Base-by-base conservation (phyloP, 2,329 filamentous ascomycete species). In the Aspergillus hiratsukae region DNA sequence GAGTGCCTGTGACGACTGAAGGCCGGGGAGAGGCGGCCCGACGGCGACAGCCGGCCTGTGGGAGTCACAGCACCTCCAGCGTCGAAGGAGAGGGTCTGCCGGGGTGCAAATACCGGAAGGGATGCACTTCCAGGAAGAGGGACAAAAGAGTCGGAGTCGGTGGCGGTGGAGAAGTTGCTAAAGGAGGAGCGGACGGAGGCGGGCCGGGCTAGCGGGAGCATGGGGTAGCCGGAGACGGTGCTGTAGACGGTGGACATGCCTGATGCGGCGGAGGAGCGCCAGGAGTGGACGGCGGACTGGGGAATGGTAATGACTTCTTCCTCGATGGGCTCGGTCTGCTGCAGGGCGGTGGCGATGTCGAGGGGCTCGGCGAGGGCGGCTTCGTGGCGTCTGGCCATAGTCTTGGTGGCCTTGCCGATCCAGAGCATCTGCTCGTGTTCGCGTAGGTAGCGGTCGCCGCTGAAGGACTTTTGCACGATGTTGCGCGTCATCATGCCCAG, bases 361-460 rank as follows among this genome's bases (percentile, higher is more conserved):
- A 59, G 50, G 1, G 67, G 65, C 21, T 69, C 68, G 21, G 59
- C 61, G 21, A 61, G 54, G 31, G 14, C 31, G 1, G 5, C 14
- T 14, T 64, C 59, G 11, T 60, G 28, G 3, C 69, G 64, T 27
- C 53, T 67, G 29, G 66, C 63, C 67, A 73, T 73, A 45, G 67
- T 61, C 53, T 71, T 74, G 9, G 64, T 62, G 3, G 68, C 66
- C 60, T 76, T 76, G 51, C 73, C 73, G 40, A 76, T 71, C 81
- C 81, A 83, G 56, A 82, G 78, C 79, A 81, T 83, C 63, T 86
- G 83, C 65, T 85, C 83, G 66, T 85, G 83, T 66, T 85, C 83
- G 40, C 84, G 79, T 25, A 85, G 76, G 64, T 85, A 86, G 0
- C 83, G 76, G 46, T 84, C 80, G 2, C 83, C 82, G 51, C 80